Conservation (phyloP, 768 basidiomycete genomes). For the Tylopilus cervinicoccineus region DNA sequence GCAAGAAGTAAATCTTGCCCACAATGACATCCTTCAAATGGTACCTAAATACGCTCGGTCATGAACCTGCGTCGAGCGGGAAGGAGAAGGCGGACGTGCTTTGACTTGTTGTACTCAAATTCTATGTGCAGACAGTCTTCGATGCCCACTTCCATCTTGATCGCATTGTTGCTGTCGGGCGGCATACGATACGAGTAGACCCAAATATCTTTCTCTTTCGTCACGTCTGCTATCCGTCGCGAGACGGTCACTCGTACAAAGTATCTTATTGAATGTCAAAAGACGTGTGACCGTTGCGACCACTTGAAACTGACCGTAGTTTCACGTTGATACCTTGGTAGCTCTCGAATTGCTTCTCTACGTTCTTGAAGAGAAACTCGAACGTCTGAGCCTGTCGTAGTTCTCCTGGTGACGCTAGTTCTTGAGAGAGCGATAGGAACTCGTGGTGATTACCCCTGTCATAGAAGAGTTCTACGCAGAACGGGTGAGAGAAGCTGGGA, state of each 20-base stretch:
- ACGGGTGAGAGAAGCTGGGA: background rate
- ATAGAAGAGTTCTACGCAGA: conserved; percentile 71
- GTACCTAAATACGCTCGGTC: conserved; percentile 54
- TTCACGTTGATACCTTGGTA: conserved; percentile 99
- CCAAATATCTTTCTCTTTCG: conserved; percentile 94
- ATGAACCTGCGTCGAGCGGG: background rate
- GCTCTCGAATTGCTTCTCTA: conserved; percentile 98
- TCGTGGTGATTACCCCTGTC: conserved; percentile 98
- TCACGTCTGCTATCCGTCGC: conserved; percentile 87
- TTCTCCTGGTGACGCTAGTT: conserved; percentile 93
- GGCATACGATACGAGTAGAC: conserved; percentile 99
- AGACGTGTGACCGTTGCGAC: background rate
- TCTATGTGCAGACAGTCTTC: conserved; percentile 99
- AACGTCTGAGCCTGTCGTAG: conserved; percentile 95
- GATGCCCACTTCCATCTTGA: conserved; percentile 99
- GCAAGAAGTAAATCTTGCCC: conserved; percentile 98
- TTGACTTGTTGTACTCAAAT: conserved; percentile 99
- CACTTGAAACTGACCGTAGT: conserved; percentile 58
- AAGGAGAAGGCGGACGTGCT: conserved; percentile 48
- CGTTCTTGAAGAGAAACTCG: conserved; percentile 97
- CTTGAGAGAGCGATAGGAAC: conserved; percentile 92
- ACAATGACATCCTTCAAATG: conserved; percentile 99
- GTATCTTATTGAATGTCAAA: conserved; percentile 53
- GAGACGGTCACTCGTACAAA: conserved; percentile 89
- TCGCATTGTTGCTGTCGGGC: conserved; percentile 94